These are phyloP conservation scores for Lachnellula arida DNA, from an alignment of 2,329 filamentous ascomycete genomes.

Conservation along the genomic window DNA sequence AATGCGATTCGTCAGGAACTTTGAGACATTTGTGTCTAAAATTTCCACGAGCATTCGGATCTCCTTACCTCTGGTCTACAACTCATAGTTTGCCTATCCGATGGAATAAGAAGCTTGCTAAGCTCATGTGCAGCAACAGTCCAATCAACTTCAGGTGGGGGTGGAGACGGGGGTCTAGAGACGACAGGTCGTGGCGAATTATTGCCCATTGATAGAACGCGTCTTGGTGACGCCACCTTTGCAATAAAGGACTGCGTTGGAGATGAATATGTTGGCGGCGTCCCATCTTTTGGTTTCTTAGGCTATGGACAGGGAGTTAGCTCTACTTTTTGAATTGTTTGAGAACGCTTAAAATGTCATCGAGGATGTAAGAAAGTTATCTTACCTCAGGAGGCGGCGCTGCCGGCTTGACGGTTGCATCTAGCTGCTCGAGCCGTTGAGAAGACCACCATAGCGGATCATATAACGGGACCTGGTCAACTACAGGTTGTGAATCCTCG, in stretches of 20 bases:
- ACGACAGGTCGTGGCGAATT: slow-evolving; percentile 35
- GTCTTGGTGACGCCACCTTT: slow-evolving; percentile 64
- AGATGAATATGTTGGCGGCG: slow-evolving; percentile 71
- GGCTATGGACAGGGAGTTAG: too few species aligned
- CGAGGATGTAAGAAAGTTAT: neutral
- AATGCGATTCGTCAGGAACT: neutral
- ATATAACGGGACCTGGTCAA: slow-evolving; percentile 42
- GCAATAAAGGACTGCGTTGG: slow-evolving; percentile 85
- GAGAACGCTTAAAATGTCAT: too few species aligned
- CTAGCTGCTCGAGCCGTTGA: slow-evolving; percentile 63
- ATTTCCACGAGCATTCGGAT: too few species aligned
- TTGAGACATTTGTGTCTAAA: neutral
- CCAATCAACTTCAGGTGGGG: slow-evolving; percentile 82
- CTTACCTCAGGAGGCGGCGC: slow-evolving; percentile 46
- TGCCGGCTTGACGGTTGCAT: slow-evolving; percentile 50
- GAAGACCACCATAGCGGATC: slow-evolving; percentile 69
- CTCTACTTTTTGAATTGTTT: too few species aligned
- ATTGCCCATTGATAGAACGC: slow-evolving; percentile 23
- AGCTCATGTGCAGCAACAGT: slow-evolving; percentile 77
- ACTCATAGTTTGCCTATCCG: slow-evolving; percentile 68
- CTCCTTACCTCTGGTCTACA: slow-evolving; percentile 56
- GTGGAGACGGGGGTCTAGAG: slow-evolving; percentile 54
- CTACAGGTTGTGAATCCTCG: slow-evolving; percentile 13
- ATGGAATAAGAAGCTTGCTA: slow-evolving; percentile 75
- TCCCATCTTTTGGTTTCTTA: slow-evolving; percentile 48